Conservation (phyloP, 2,329 filamentous ascomycete species). For the Scedosporium aurantiacum region DNA sequence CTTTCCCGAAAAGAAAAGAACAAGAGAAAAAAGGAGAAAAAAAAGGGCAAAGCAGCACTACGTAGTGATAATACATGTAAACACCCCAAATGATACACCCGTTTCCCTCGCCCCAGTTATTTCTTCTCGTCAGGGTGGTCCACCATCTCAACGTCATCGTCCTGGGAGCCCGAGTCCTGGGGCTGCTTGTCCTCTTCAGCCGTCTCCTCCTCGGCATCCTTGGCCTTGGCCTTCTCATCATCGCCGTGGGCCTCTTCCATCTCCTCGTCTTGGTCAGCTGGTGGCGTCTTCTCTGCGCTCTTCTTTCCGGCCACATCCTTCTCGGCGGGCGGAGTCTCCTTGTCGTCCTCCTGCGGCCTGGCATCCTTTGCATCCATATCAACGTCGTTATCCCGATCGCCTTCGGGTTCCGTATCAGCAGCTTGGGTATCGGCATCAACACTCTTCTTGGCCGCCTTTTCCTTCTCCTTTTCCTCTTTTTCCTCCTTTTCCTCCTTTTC, state of each 20-base stretch:
- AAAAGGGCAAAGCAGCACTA: background rate
- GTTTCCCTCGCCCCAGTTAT: background rate
- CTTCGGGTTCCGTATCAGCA: constrained; percentile 3
- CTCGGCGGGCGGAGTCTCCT: background rate
- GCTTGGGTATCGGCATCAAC: constrained; percentile 5
- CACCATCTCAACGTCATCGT: constrained; percentile 4
- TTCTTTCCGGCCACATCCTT: background rate
- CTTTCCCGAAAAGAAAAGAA: constrained; percentile 6
- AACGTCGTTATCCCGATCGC: background rate
- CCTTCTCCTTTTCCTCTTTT: constrained; percentile 12
- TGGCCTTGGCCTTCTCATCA: background rate
- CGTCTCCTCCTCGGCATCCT: constrained; percentile 1
- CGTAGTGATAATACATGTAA: constrained; percentile 9
- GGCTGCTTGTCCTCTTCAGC: background rate
- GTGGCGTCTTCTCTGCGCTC: constrained; percentile 3
- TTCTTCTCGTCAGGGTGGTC: constrained; percentile 3
- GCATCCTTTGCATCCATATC: constrained; percentile 8
- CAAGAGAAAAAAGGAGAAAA: background rate
- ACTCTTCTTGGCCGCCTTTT: constrained; percentile 16
- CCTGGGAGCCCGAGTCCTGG: background rate
- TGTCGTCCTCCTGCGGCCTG: background rate
- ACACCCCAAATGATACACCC: background rate
- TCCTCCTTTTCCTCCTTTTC: constrained; percentile 14
- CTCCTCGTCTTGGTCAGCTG: background rate
- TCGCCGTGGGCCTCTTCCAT: background rate